Evolutionary conservation across 352 stramenopile species (phyloP), one percentile per base, ranked within the genome.

Genomic region (Phytophthora fragariae): DNA sequence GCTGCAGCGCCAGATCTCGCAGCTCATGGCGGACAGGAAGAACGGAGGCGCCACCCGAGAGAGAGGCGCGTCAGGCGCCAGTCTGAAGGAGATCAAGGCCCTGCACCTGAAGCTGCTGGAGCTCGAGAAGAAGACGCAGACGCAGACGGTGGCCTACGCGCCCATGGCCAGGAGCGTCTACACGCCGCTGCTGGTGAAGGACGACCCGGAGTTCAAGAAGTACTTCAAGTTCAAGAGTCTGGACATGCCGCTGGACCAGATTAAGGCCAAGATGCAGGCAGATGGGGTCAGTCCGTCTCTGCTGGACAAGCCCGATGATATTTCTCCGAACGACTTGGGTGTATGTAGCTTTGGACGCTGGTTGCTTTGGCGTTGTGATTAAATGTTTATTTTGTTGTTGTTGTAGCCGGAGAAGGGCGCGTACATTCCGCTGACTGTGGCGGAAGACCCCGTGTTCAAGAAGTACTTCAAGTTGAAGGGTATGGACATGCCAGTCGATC

Each of bases 381-480:
- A 15, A 41, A 27, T 27, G 1, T 27, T 27, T 44, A 29, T 21
- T 35, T 5, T 50, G 1, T 75, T 41, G 35, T 41, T 41, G 24
- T 27, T 27, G 12, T 63, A 94, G 86, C 76, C 89, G 47, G 72
- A 86, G 14, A 86, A 90, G 57, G 79, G 84, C 6, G 84, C 81
- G 14, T 93, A 95, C 72, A 81, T 89, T 5, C 81, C 83, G 3
- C 77, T 95, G 75, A 89, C 86, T 5, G 84, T 92, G 19, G 80
- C 75, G 3, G 87, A 98, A 37, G 90, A 97, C 62, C 83, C 88
- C 11, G 88, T 73, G 33, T 92, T 93, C 59, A 88, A 86, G 50
- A 94, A 94, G 70, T 97, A 94, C 69, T 95, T 96, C 70, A 93
- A 96, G 76, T 77, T 97, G 33, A 94, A 94, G 73, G 73, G 57